Base-by-base conservation (phyloP, 305 asterid genomes). In the Galium porrigens region DNA sequence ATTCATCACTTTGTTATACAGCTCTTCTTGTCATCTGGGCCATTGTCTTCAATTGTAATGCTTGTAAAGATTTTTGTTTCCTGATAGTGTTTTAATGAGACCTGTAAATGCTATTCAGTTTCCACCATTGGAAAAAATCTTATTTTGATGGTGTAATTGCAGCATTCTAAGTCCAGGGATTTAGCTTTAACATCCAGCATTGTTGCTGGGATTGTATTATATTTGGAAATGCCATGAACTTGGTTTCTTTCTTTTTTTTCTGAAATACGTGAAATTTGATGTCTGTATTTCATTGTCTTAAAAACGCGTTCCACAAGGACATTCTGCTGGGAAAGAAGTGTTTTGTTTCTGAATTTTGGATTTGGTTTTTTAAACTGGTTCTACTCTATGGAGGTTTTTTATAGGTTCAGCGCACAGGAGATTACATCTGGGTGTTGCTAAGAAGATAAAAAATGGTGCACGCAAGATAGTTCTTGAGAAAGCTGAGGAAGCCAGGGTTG, bases 401-500 rank as follows among this genome's bases (percentile, higher is more conserved):
- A 68, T 73, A 86, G 88, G 85, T 72, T 25, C 83, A 22, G 87
- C 85, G 49, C 94, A 84, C 73, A 77, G 79, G 80, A 83, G 84
- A 77, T 22, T 89, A 44, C 97, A 89, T 70, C 53, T 81, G 72
- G 99, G 97, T 66, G 87, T 84, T 75, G 87, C 89, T 75, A 92
- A 86, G 84, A 92, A 89, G 89, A 92, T 92, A 32, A 92, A 89
- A 79, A 87, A 86, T 66, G 97, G 95, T 58, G 99, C 97, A 10
- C 86, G 99, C 57, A 92, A 77, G 81, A 87, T 86, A 80, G 96
- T 92, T 70, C 84, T 92, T 39, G 99, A 89, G 56, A 92, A 89
- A 82, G 99, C 99, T 75, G 99, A 92, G 82, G 99, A 87, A 80
- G 99, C 99, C 64, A 84, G 97, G 75, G 59, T 83, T 76, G 91